Percentiles rank a stretch among this genome's conserved stretches.
phyloP scores from a whole-genome alignment of 2,329 filamentous ascomycete species.

The Penicillium aurantiogriseum region DNA sequence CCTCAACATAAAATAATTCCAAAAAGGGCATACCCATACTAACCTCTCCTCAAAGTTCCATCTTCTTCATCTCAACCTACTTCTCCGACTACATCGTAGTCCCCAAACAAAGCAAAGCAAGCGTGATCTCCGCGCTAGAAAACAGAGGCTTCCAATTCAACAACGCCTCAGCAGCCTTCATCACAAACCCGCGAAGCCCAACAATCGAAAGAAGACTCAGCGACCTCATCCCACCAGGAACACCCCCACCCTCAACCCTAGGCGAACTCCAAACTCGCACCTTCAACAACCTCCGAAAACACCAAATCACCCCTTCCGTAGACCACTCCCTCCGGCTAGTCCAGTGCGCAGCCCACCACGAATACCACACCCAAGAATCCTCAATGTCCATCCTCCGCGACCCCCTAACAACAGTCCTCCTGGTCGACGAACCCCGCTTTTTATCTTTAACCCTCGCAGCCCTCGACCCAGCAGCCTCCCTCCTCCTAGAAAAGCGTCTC shows the following conservation, averaged over 20 bases:
- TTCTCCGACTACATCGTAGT: constrained; percentile 97
- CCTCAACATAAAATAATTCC: neutral
- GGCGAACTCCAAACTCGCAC: constrained; percentile 79
- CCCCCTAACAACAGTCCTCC: constrained; percentile 37
- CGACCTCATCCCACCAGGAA: constrained; percentile 52
- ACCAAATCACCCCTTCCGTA: constrained; percentile 71
- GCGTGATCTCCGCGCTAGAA: constrained; percentile 74
- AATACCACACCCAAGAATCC: constrained; percentile 41
- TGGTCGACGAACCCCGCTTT: constrained; percentile 48
- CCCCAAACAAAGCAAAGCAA: constrained; percentile 68
- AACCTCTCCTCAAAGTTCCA: constrained; percentile 55
- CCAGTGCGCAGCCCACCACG: constrained; percentile 70
- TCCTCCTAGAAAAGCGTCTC: constrained; percentile 47
- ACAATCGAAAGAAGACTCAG: constrained; percentile 28
- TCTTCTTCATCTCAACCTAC: constrained; percentile 98
- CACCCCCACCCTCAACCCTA: constrained; percentile 74
- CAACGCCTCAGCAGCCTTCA: constrained; percentile 65
- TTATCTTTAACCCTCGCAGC: constrained; percentile 49
- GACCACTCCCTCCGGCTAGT: constrained; percentile 69
- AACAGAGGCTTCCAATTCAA: constrained; percentile 82
- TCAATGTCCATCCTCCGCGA: constrained; percentile 41
- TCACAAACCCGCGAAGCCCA: constrained; percentile 50
- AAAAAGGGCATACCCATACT: constrained; percentile 3
- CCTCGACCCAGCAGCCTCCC: constrained; percentile 46
- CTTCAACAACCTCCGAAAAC: constrained; percentile 76